phyloP scores from a whole-genome alignment of 257 asterid species.

The Scutellaria barbata region DNA sequence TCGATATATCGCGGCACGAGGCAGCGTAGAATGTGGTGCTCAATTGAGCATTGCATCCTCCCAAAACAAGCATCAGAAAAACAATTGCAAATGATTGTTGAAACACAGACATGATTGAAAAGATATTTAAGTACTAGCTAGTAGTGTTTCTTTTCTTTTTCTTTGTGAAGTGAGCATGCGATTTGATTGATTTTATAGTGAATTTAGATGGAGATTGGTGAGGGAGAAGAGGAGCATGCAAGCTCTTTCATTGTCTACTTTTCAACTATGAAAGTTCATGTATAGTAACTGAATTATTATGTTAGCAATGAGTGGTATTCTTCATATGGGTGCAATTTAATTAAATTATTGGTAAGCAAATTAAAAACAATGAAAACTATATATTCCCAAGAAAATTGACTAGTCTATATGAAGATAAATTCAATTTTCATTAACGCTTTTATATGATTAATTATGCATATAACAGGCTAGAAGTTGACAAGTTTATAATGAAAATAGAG shows the following conservation, averaged over 20 bases:
- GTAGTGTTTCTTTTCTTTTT: background rate
- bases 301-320: too few relatives aligned
- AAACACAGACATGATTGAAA: constrained; percentile 5
- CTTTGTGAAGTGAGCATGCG: background rate
- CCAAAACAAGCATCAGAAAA: background rate
- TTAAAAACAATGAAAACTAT: too few relatives aligned
- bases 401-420: too few relatives aligned
- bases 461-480: too few relatives aligned
- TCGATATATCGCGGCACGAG: constrained; percentile 38
- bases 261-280: constrained; percentile 9
- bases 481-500: too few relatives aligned
- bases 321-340: too few relatives aligned
- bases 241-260: background rate
- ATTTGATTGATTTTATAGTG: constrained; percentile 5
- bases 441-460: too few relatives aligned
- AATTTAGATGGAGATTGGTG: background rate
- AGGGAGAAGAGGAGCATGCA: background rate
- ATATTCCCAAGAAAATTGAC: too few relatives aligned
- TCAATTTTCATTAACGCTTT: too few relatives aligned
- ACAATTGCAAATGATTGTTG: background rate
- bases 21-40: constrained; percentile 38
- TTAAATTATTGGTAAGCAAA: too few relatives aligned
- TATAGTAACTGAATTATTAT: too few relatives aligned
- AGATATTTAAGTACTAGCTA: too few relatives aligned
- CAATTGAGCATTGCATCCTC: constrained; percentile 36